Percentiles rank a stretch among this genome's conserved stretches.
Evolutionary conservation across 1,284 basidiomycete genomes (phyloP).

Genomic region (Leccinum ponderosum): DNA sequence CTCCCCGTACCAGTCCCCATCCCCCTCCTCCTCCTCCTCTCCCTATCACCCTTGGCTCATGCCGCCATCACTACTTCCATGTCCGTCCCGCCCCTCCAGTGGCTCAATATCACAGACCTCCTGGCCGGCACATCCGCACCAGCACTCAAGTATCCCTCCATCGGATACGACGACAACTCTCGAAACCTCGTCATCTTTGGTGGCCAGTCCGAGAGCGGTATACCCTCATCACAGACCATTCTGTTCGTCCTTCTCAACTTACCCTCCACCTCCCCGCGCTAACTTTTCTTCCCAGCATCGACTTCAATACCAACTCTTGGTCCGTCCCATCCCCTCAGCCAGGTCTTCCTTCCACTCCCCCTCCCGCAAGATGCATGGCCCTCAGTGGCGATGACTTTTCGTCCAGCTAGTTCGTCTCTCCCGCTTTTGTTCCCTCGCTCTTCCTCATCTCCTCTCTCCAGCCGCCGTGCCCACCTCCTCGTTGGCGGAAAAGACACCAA

Average conservation of each 20-base stretch:
- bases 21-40: background rate
- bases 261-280: background rate
- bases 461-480: slow-evolving; percentile 70
- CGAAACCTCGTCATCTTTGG: slow-evolving; percentile 71
- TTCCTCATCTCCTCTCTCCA: slow-evolving; percentile 29
- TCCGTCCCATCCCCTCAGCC: slow-evolving; percentile 51
- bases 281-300: slow-evolving; percentile 21
- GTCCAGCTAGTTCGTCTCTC: slow-evolving; percentile 68
- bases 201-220: slow-evolving; percentile 65
- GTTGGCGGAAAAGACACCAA: slow-evolving; percentile 62
- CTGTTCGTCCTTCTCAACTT: slow-evolving; percentile 41
- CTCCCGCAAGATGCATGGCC: slow-evolving; percentile 64
- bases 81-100: slow-evolving; percentile 59
- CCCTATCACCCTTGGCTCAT: background rate
- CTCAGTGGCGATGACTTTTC: slow-evolving; percentile 67
- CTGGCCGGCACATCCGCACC: slow-evolving; percentile 57
- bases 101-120: slow-evolving; percentile 67
- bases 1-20: background rate
- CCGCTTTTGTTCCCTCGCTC: slow-evolving; percentile 2
- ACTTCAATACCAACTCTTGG: slow-evolving; percentile 64
- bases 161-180: slow-evolving; percentile 60
- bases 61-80: slow-evolving; percentile 37
- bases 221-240: slow-evolving; percentile 65
- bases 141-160: slow-evolving; percentile 67
- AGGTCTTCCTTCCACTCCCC: slow-evolving; percentile 43